Base-by-base conservation (phyloP, 108 stramenopile genomes). In the Fragilaria crotonensis region DNA sequence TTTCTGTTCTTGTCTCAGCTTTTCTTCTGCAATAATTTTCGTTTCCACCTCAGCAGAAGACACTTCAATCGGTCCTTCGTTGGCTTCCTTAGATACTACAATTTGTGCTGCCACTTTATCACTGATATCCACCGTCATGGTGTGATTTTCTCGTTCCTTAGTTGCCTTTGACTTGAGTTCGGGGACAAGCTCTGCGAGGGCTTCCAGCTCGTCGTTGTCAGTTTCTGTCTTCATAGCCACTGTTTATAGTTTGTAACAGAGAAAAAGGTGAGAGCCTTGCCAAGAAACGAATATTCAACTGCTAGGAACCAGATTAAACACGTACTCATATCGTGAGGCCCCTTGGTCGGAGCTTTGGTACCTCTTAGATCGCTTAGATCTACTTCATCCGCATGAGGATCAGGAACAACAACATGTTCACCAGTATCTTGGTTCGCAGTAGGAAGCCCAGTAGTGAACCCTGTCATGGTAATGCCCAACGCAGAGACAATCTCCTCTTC, bases 121-220 rank as follows among this genome's bases (percentile, higher is more conserved):
- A 41, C 14, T 41, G 11, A 41, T 11, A 41, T 41, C 36, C 14
- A 41, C 36, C 7, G 36, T 41, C 36, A 41, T 41, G 7, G 36
- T 41, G 36, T 41, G 36, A 41, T 41, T 41, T 41, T 41, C 36
- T 14, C 36, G 36, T 41, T 41, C 36, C 14, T 41, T 41, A 7
- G 36, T 41, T 11, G 36, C 36, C 36, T 41, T 41, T 41, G 55
- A 49, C 32, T 76, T 83, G 30, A 84, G 9, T 20, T 70, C 74
- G 1, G 83, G 83, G 0, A 84, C 76, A 19, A 84, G 45, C 51
- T 84, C 83, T 1, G 79, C 60, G 9, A 84, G 67, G 5, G 73
- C 74, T 25, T 77, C 73, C 25, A 84, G 52, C 44, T 75, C 74
- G 22, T 83, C 76, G n/a, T 45, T 36, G 5, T 57, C 57, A 25